Evolutionary conservation across 257 asterid species (phyloP).

Genomic region (Coffea canephora): DNA sequence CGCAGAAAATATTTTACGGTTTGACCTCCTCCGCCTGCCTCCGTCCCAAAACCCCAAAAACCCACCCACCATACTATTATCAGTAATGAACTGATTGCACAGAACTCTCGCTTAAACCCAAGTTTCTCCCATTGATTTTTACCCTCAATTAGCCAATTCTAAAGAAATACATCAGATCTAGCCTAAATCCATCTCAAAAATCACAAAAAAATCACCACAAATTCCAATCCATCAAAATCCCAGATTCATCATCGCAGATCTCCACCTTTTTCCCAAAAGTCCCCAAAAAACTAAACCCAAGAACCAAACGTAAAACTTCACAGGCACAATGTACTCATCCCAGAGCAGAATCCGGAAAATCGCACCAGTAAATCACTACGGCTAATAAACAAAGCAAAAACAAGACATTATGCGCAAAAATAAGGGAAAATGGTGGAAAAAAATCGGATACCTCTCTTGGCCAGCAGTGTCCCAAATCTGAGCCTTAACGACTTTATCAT

Average conservation of each 20-base stretch:
- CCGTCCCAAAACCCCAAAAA: not conserved
- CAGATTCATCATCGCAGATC: slow-evolving; percentile 23
- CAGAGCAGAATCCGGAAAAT: not conserved
- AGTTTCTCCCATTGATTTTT: not conserved
- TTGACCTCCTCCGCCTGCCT: not conserved
- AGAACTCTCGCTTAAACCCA: not conserved
- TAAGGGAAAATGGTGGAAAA: not conserved
- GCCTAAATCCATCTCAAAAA: slow-evolving; percentile 1
- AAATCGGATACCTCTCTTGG: slow-evolving; percentile 37
- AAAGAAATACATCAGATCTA: slow-evolving; percentile 23
- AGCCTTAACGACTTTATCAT: slow-evolving; percentile 59
- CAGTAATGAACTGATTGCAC: not conserved
- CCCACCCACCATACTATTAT: not conserved
- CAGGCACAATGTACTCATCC: not conserved
- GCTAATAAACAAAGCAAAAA: not conserved
- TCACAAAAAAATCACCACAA: not conserved
- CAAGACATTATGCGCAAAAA: not conserved
- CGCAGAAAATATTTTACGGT: not conserved
- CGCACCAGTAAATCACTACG: not conserved
- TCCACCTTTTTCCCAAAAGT: not conserved
- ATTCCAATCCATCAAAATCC: not conserved
- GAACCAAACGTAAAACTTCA: too few species aligned
- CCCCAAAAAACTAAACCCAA: not conserved
- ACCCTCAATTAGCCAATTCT: not conserved
- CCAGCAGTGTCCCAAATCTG: slow-evolving; percentile 77